These are phyloP conservation scores for Cladosporium sp. DNA, from an alignment of 2,329 filamentous ascomycete genomes.

Conservation along the genomic window DNA sequence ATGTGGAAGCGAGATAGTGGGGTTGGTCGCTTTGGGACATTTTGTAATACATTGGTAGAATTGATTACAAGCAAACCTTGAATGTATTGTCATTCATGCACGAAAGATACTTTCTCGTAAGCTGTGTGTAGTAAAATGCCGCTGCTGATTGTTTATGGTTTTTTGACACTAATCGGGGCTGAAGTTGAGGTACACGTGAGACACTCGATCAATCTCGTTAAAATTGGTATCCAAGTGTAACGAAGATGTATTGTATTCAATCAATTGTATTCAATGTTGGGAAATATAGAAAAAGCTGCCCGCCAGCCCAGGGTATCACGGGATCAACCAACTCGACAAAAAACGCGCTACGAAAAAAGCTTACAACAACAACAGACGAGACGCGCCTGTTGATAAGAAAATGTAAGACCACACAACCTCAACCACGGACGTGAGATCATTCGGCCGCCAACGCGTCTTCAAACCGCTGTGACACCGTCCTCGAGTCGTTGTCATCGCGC, in stretches of 20 bases:
- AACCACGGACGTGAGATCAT: neutral
- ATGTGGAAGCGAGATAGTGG: too few relatives aligned
- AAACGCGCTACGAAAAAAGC: conserved; percentile 1
- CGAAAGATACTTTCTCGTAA: too few relatives aligned
- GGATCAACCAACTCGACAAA: neutral
- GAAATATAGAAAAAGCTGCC: conserved; percentile 6
- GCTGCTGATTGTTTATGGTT: too few relatives aligned
- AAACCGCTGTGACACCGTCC: neutral
- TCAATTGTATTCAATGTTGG: neutral
- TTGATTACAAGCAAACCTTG: too few relatives aligned
- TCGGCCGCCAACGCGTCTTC: conserved; percentile 6
- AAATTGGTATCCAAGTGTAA: too few relatives aligned
- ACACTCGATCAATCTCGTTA: too few relatives aligned
- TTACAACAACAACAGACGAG: neutral
- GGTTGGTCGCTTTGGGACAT: too few relatives aligned
- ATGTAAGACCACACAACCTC: neutral
- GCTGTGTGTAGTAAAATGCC: too few relatives aligned
- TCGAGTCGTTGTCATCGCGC: neutral
- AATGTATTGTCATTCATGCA: too few relatives aligned
- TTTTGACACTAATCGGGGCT: too few relatives aligned
- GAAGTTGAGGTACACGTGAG: too few relatives aligned
- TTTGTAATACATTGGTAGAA: too few relatives aligned
- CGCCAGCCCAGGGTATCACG: conserved; percentile 12
- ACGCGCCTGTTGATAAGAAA: neutral
- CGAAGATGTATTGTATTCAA: neutral